Percentiles rank a stretch among this genome's conserved stretches.
These are phyloP conservation scores for Ogataea nitratoaversa DNA, from an alignment of 805 yeast species.

Conservation along the genomic window DNA sequence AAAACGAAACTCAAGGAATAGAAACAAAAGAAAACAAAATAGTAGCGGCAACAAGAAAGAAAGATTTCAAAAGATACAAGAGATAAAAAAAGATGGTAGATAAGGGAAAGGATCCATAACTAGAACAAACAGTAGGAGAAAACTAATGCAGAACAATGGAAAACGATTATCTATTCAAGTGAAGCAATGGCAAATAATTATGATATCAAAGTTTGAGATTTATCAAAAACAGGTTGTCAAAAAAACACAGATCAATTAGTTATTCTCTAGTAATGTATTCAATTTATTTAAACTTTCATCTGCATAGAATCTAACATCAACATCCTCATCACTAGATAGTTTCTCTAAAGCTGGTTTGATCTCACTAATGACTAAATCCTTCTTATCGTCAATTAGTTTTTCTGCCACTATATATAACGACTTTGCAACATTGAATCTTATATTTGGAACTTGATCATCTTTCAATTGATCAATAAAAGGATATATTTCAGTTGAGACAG, in stretches of 20 bases:
- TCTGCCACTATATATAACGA: constrained; percentile 62
- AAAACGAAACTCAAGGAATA: too few relatives aligned
- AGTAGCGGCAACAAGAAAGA: too few relatives aligned
- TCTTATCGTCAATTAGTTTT: constrained; percentile 36
- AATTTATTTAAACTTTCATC: constrained; percentile 38
- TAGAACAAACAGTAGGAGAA: too few relatives aligned
- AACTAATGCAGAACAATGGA: too few relatives aligned
- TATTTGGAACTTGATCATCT: constrained; percentile 87
- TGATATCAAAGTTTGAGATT: neutral
- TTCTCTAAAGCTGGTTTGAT: constrained; percentile 63
- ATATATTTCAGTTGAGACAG: constrained; percentile 60
- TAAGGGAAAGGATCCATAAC: too few relatives aligned
- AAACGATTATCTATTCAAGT: too few relatives aligned
- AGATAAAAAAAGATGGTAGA: too few relatives aligned
- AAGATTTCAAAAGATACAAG: too few relatives aligned
- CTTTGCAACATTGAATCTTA: constrained; percentile 92
- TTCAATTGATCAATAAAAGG: constrained; percentile 75
- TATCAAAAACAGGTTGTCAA: neutral
- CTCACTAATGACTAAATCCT: constrained; percentile 42
- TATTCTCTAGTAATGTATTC: constrained; percentile 14
- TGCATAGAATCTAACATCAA: constrained; percentile 87
- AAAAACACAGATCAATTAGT: neutral
- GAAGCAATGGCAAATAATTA: neutral
- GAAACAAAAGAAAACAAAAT: too few relatives aligned
- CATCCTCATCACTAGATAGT: constrained; percentile 69